Base-by-base conservation (phyloP, 2,329 filamentous ascomycete genomes). In the Myrmaecium sp. region DNA sequence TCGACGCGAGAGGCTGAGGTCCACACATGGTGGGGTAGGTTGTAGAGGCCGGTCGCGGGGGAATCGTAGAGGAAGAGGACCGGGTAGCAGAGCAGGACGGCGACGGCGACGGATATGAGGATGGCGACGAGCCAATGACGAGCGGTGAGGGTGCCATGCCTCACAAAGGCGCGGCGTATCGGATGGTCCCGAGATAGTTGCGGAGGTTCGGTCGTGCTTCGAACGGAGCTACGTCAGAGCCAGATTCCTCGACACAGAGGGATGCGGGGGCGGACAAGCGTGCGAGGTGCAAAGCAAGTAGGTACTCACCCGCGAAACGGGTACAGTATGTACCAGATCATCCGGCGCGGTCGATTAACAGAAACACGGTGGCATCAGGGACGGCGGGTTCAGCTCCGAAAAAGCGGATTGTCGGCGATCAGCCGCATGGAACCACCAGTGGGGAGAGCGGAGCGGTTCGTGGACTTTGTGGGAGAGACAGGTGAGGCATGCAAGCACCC, bases 301-400 rank as follows among this genome's bases (percentile, higher is more conserved):
- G 21, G 21, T 6, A 64, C 74, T 51, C 54, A 79, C 75, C 77
- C 74, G 65, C 77, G 66, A 39, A 83, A 60, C 44, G 76, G 76
- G 56, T 77, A 82, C 37, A 83, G 57, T 27, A 83, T 55, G 57
- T 77, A 80, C 74, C 74, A 80, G 54, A 80, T 74, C 74, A 80
- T 63, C 42, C 44, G 43, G 37, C 38, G 36, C 31, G 25, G 36
- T 31, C 19, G 18, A 11, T 26, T 26, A 15, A 21, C 27, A 29
- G 24, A 13, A 29, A 23, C n/a, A n/a, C n/a, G n/a, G n/a, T n/a
- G n/a, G n/a, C n/a, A n/a, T n/a, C n/a, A n/a, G n/a, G n/a, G n/a
- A n/a, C n/a, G n/a, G n/a, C n/a, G n/a, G n/a, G n/a, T n/a, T n/a
- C n/a, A n/a, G n/a, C n/a, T n/a, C n/a, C n/a, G n/a, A n/a, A n/a